Evolutionary conservation across 1,284 basidiomycete genomes (phyloP).

Genomic region (Puccinia hordei): DNA sequence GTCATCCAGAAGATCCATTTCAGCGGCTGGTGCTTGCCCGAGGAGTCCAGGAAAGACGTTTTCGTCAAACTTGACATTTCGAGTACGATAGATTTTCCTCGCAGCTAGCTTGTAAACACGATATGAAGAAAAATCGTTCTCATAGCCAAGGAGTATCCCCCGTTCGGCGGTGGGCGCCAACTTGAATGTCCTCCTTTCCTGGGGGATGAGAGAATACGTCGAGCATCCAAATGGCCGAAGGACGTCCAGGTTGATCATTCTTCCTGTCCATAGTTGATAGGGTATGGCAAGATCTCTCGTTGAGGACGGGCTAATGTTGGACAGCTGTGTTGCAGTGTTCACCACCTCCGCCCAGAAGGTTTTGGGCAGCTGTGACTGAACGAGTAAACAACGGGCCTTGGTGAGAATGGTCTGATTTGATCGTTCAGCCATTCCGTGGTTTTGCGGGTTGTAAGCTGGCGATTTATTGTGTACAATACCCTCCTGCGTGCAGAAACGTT

Average conservation of each 20-base stretch:
- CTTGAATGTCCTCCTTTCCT: not conserved
- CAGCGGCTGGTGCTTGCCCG: not conserved
- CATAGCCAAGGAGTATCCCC: not conserved
- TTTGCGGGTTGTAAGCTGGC: slow-evolving; percentile 11
- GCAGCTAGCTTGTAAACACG: not conserved
- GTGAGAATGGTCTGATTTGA: not conserved
- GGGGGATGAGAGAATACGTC: not conserved
- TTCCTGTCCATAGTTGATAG: not conserved
- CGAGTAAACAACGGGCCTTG: not conserved
- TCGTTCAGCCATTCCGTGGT: not conserved
- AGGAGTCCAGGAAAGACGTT: not conserved
- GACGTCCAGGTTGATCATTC: not conserved
- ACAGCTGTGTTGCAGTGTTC: not conserved
- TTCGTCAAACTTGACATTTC: slow-evolving; percentile 3
- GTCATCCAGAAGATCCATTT: not conserved
- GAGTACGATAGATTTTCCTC: not conserved
- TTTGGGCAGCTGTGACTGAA: not conserved
- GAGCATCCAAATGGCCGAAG: not conserved
- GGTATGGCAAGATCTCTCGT: not conserved
- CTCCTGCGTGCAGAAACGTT: not conserved
- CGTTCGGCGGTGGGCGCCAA: not conserved
- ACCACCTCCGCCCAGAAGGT: slow-evolving; percentile 20
- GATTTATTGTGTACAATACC: not conserved
- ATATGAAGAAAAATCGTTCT: not conserved
- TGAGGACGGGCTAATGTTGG: not conserved